Evolutionary conservation across 140 eudicot genomes (phyloP).

Genomic region (Cichorium intybus): DNA sequence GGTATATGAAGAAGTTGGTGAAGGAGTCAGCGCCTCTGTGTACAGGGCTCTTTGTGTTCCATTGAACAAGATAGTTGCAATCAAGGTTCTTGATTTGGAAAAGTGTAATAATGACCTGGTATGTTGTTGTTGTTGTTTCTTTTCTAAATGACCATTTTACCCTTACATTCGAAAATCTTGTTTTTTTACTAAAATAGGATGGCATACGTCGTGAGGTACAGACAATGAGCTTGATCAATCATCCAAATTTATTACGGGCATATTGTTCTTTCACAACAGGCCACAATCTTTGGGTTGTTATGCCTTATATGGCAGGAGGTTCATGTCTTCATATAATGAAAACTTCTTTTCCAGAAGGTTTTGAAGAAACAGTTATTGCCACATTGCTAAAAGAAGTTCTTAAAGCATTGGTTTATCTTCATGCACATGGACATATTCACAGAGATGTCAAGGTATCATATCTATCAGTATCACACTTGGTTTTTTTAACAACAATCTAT

Average conservation of each 20-base stretch:
- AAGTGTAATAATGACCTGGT: slow-evolving; percentile 97
- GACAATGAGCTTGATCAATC: slow-evolving; percentile 80
- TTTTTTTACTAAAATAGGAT: slow-evolving; percentile 48
- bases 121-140: slow-evolving; percentile 22
- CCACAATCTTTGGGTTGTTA: slow-evolving; percentile 92
- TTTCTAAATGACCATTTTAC: too few relatives aligned
- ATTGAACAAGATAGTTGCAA: slow-evolving; percentile 73
- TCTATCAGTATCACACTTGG: slow-evolving; percentile 24
- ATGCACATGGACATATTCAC: slow-evolving; percentile 92
- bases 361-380: slow-evolving; percentile 91
- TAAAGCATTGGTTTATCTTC: slow-evolving; percentile 90
- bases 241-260: slow-evolving; percentile 83
- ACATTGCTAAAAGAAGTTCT: slow-evolving; percentile 85
- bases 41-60: slow-evolving; percentile 86
- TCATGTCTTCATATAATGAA: slow-evolving; percentile 97
- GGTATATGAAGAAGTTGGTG: slow-evolving; percentile 92
- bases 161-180: slow-evolving; percentile 19
- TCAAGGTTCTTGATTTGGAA: slow-evolving; percentile 95
- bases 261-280: slow-evolving; percentile 86
- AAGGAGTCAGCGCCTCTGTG: slow-evolving; percentile 96
- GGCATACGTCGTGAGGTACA: slow-evolving; percentile 96
- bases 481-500: slow-evolving; percentile 8
- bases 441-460: slow-evolving; percentile 99
- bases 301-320: slow-evolving; percentile 98
- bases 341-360: slow-evolving; percentile 83